Percentiles rank a stretch among this genome's conserved stretches.
Evolutionary conservation across 2,329 filamentous ascomycete genomes (phyloP).

Genomic region (Ascochyta fabae): DNA sequence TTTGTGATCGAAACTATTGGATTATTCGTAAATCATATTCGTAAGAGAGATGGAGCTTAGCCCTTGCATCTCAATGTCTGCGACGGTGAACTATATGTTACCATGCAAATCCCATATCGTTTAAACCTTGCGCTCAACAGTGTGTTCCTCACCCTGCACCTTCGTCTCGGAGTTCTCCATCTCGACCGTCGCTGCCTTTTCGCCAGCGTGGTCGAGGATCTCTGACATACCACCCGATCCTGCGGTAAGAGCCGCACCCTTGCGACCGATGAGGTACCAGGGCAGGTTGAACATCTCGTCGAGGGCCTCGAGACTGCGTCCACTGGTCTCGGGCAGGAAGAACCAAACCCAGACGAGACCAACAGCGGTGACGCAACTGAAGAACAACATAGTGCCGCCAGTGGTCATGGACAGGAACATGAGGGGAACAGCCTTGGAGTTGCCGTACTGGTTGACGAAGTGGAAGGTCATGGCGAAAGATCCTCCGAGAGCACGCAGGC

Average conservation of each 20-base stretch:
- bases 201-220: slow-evolving; percentile 40
- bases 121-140: slow-evolving; percentile 30
- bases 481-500: slow-evolving; percentile 73
- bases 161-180: slow-evolving; percentile 31
- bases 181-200: slow-evolving; percentile 38
- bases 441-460: slow-evolving; percentile 81
- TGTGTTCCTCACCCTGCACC: slow-evolving; percentile 20
- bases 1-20: neutral
- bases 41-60: slow-evolving; percentile 12
- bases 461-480: slow-evolving; percentile 79
- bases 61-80: slow-evolving; percentile 7
- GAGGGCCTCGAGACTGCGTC: slow-evolving; percentile 70
- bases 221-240: slow-evolving; percentile 43
- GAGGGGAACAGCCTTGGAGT: slow-evolving; percentile 72
- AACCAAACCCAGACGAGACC: slow-evolving; percentile 75
- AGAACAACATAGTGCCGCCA: slow-evolving; percentile 79
- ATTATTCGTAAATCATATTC: slow-evolving; percentile 3
- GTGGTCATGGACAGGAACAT: slow-evolving; percentile 70
- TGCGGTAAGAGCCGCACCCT: slow-evolving; percentile 43
- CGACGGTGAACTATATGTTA: neutral
- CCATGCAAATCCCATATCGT: neutral
- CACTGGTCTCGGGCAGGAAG: slow-evolving; percentile 74
- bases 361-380: slow-evolving; percentile 70
- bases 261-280: slow-evolving; percentile 74
- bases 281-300: slow-evolving; percentile 73